These are phyloP conservation scores for Debaryomyces udenii DNA, from an alignment of 1,139 yeast species.

Conservation along the genomic window DNA sequence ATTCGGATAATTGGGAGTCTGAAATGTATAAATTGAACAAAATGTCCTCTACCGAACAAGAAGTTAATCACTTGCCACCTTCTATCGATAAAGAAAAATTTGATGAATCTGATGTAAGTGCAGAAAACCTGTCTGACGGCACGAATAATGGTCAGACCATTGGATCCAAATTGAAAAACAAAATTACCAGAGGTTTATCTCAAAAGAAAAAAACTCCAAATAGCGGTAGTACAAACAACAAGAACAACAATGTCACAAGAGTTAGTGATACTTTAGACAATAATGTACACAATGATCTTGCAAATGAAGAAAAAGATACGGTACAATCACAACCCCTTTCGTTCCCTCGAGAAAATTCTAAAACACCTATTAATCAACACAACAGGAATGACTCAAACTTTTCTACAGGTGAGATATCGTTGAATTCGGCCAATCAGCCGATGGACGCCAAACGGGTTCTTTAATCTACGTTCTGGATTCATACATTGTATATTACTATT, in stretches of 20 bases:
- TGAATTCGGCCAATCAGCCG: slow-evolving; percentile 28
- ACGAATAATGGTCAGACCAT: slow-evolving; percentile 13
- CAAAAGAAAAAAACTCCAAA: slow-evolving; percentile 22
- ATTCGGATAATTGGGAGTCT: slow-evolving; percentile 67
- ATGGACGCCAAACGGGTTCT: slow-evolving; percentile 35
- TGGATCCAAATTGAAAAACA: slow-evolving; percentile 26
- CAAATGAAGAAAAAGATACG: slow-evolving; percentile 16
- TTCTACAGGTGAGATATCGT: slow-evolving; percentile 27
- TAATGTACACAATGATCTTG: slow-evolving; percentile 18
- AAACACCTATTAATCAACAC: slow-evolving; percentile 26
- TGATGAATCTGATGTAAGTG: slow-evolving; percentile 7
- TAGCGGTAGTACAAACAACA: slow-evolving; percentile 12
- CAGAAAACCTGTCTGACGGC: slow-evolving; percentile 8
- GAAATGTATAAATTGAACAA: slow-evolving; percentile 59
- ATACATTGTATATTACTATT: slow-evolving; percentile 9
- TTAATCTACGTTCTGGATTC: slow-evolving; percentile 14
- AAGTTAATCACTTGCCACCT: slow-evolving; percentile 10
- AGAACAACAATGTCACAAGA: slow-evolving; percentile 27
- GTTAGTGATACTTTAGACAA: slow-evolving; percentile 36
- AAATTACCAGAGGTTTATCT: slow-evolving; percentile 27
- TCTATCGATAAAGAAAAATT: slow-evolving; percentile 10
- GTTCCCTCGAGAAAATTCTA: slow-evolving; percentile 20
- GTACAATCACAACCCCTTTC: slow-evolving; percentile 14
- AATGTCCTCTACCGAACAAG: slow-evolving; percentile 20
- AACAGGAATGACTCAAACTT: slow-evolving; percentile 32